Conservation (phyloP, 1,284 basidiomycete genomes). For the Cryptococcus sp. region DNA sequence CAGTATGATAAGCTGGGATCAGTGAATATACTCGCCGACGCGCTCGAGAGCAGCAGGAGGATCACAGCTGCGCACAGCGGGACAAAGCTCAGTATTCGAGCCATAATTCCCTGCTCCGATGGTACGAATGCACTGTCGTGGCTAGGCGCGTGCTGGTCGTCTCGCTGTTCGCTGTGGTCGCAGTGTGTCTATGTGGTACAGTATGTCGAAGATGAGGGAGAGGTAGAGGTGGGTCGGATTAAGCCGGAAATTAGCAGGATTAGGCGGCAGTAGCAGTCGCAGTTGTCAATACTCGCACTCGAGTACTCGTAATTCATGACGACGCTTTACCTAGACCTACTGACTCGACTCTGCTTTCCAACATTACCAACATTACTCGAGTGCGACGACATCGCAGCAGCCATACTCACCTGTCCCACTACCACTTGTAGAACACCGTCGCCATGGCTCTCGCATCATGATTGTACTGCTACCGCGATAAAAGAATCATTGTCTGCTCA, state of each 20-base stretch:
- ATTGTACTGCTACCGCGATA: slow-evolving; percentile 12
- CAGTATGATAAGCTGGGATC: slow-evolving; percentile 49
- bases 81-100: slow-evolving; percentile 1
- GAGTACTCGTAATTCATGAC: no score
- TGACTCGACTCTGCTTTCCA: neutral
- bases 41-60: slow-evolving; percentile 13
- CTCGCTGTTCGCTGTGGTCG: no score
- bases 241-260: neutral
- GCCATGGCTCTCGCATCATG: slow-evolving; percentile 2
- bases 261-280: neutral
- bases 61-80: slow-evolving; percentile 1
- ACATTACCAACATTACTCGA: neutral
- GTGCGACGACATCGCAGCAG: no score
- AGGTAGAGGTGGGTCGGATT: neutral
- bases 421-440: slow-evolving; percentile 1
- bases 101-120: neutral
- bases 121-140: no score
- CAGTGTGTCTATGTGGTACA: no score
- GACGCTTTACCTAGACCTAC: no score
- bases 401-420: no score
- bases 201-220: no score
- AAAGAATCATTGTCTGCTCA: neutral
- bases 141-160: no score
- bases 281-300: no score
- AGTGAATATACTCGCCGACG: slow-evolving; percentile 31